These are phyloP conservation scores for Solanum chmielewskii DNA, from an alignment of 257 asterid genomes.

Conservation along the genomic window DNA sequence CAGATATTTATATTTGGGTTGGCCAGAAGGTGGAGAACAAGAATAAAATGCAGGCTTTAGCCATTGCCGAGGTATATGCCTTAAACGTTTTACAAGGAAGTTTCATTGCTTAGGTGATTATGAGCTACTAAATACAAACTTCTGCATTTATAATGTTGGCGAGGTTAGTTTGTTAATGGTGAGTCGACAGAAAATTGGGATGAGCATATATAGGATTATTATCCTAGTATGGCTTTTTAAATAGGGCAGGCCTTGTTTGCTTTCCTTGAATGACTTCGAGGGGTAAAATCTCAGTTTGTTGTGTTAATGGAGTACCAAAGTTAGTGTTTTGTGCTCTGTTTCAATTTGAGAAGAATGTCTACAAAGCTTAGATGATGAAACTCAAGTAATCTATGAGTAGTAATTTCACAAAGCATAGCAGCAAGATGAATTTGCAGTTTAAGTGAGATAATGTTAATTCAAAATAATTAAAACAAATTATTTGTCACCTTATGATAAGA, in stretches of 20 bases:
- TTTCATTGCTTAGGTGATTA: background rate
- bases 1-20: conserved; percentile 88
- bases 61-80: conserved; percentile 69
- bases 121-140: conserved; percentile 6
- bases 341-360: background rate
- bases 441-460: background rate
- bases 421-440: background rate
- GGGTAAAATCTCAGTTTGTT: background rate
- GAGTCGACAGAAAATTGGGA: conserved; percentile 32
- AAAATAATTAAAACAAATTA: background rate
- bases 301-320: background rate
- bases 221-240: background rate
- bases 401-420: background rate
- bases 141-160: background rate
- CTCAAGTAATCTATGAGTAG: background rate
- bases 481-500: background rate
- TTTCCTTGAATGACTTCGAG: background rate
- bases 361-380: background rate
- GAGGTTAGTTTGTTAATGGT: background rate
- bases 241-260: background rate
- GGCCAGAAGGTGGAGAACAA: conserved; percentile 74
- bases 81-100: background rate
- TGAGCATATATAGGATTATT: background rate
- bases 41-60: conserved; percentile 59
- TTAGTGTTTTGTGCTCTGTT: background rate